Evolutionary conservation across 1,284 basidiomycete genomes (phyloP).

Genomic region (Termitomyces sp.): DNA sequence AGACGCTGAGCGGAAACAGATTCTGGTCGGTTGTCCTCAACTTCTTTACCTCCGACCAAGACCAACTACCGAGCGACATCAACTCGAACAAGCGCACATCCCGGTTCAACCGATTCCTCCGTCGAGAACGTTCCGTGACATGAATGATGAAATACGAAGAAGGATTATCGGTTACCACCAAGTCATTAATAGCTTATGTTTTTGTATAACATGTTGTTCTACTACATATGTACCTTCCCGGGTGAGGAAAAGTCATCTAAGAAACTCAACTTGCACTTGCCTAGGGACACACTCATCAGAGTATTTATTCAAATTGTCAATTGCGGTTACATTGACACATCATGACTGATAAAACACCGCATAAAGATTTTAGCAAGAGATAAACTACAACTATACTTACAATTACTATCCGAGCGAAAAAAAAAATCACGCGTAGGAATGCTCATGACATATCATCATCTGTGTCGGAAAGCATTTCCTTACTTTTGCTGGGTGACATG

Average conservation of each 20-base stretch:
- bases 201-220: background rate
- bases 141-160: too few species aligned
- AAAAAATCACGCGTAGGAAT: background rate
- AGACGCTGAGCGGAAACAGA: constrained; percentile 57
- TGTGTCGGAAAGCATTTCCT: constrained; percentile 72
- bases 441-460: constrained; percentile 58
- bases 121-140: background rate
- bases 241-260: too few species aligned
- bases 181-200: background rate
- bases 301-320: too few species aligned
- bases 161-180: too few species aligned
- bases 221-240: background rate
- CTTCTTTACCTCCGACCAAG: constrained; percentile 45
- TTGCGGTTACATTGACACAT: background rate
- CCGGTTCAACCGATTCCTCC: constrained; percentile 5
- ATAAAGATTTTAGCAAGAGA: background rate
- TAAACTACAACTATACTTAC: constrained; percentile 3
- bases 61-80: constrained; percentile 3
- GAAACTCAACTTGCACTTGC: too few species aligned
- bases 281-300: too few species aligned
- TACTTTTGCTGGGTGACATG: constrained; percentile 58
- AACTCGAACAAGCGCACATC: background rate
- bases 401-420: background rate
- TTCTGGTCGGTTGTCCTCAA: constrained; percentile 65
- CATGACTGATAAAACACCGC: too few species aligned